These are phyloP conservation scores for Backusella australiensis DNA, from an alignment of 192 early-diverging fungal genomes.

Conservation along the genomic window DNA sequence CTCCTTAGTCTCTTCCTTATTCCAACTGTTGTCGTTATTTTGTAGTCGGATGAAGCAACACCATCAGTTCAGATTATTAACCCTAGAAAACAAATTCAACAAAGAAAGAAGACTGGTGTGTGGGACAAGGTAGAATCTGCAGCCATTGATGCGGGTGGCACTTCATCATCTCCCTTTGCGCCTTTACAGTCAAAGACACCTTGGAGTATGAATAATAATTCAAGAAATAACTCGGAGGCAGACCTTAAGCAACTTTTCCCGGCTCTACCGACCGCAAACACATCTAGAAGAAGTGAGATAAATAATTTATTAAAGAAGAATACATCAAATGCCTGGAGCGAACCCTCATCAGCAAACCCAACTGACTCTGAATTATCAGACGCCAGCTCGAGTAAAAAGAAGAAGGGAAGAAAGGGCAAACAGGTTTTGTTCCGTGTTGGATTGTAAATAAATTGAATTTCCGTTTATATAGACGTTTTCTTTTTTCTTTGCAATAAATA, in stretches of 20 bases:
- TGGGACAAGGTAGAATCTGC: slow-evolving; percentile 50
- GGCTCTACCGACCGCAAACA: slow-evolving; percentile 22
- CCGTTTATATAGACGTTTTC: not conserved
- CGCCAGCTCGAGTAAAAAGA: slow-evolving; percentile 34
- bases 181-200: slow-evolving; percentile 24
- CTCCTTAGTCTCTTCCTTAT: not conserved
- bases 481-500: not conserved
- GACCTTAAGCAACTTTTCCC: slow-evolving; percentile 30
- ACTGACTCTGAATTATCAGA: slow-evolving; percentile 32
- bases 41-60: slow-evolving; percentile 35
- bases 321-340: not conserved
- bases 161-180: slow-evolving; percentile 14
- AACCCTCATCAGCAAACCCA: slow-evolving; percentile 11
- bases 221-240: not conserved
- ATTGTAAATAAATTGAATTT: slow-evolving; percentile 23
- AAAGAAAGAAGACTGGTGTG: slow-evolving; percentile 37
- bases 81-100: slow-evolving; percentile 38
- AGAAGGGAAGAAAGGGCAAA: slow-evolving; percentile 65
- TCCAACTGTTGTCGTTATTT: not conserved
- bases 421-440: slow-evolving; percentile 68
- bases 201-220: slow-evolving; percentile 28
- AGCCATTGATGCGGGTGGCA: slow-evolving; percentile 34
- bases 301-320: not conserved
- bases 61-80: slow-evolving; percentile 75
- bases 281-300: slow-evolving; percentile 3